Evolutionary conservation across 2,329 filamentous ascomycete genomes (phyloP).

Genomic region (Colletotrichum sojae): DNA sequence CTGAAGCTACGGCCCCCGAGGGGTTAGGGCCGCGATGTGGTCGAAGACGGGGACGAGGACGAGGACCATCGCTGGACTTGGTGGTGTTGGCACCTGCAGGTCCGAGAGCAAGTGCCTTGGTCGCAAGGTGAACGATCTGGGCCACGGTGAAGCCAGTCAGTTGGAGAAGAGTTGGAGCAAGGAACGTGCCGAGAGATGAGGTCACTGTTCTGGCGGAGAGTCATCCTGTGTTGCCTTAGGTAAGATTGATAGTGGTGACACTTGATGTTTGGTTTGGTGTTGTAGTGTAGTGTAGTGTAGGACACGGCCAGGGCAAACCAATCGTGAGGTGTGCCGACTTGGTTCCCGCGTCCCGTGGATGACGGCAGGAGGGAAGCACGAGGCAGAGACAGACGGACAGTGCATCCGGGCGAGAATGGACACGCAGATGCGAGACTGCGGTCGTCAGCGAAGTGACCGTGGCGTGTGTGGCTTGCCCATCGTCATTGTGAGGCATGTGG

Average conservation of each 20-base stretch:
- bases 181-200: neutral
- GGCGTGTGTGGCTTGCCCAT: constrained; percentile 39
- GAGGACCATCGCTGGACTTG: neutral
- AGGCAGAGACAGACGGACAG: constrained; percentile 1
- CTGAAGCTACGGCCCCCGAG: neutral
- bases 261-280: no score
- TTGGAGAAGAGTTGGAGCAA: neutral
- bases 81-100: constrained; percentile 20
- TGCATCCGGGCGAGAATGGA: neutral
- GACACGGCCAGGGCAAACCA: neutral
- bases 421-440: neutral
- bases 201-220: constrained; percentile 2
- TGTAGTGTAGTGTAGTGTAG: neutral
- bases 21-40: neutral
- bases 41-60: neutral
- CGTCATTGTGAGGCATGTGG: constrained; percentile 31
- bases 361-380: constrained; percentile 2
- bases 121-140: constrained; percentile 1
- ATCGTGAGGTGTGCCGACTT: constrained; percentile 6
- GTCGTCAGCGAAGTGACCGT: constrained; percentile 27
- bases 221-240: neutral
- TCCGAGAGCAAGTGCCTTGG: neutral
- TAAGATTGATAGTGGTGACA: no score
- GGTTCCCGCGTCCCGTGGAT: constrained; percentile 26
- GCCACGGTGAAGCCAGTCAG: neutral